Conservation (phyloP, 1,139 yeast genomes). For the Hyphopichia fennica region DNA sequence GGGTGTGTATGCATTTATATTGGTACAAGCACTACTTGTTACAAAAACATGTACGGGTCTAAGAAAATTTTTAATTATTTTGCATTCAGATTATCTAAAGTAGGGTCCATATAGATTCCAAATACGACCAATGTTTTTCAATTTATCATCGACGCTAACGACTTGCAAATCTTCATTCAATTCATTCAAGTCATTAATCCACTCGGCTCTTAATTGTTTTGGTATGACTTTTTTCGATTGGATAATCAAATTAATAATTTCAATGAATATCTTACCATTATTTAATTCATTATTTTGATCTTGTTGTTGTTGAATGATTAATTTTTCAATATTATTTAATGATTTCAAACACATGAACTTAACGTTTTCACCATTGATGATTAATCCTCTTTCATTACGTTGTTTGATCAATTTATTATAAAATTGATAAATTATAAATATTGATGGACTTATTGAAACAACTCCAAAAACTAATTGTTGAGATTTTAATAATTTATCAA, state of each 20-base stretch:
- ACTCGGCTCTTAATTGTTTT: constrained; percentile 41
- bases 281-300: constrained; percentile 16
- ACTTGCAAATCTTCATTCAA: constrained; percentile 38
- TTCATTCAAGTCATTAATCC: constrained; percentile 59
- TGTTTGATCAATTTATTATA: constrained; percentile 19
- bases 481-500: constrained; percentile 82
- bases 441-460: constrained; percentile 84
- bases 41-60: too few species aligned
- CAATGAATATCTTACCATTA: constrained; percentile 59
- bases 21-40: too few species aligned
- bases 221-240: constrained; percentile 53
- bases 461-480: constrained; percentile 92
- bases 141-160: constrained; percentile 28
- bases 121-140: constrained; percentile 49
- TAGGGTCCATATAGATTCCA: constrained; percentile 54
- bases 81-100: constrained; percentile 20
- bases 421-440: constrained; percentile 54
- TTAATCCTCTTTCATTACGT: constrained; percentile 31
- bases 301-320: constrained; percentile 31
- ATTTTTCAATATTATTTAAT: constrained; percentile 58
- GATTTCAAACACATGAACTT: constrained; percentile 49
- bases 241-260: constrained; percentile 52
- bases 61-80: too few species aligned
- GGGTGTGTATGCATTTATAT: too few species aligned
- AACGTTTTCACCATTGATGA: constrained; percentile 39